phyloP scores from a whole-genome alignment of 1,139 yeast genomes.

The Candida sanyaensis region DNA sequence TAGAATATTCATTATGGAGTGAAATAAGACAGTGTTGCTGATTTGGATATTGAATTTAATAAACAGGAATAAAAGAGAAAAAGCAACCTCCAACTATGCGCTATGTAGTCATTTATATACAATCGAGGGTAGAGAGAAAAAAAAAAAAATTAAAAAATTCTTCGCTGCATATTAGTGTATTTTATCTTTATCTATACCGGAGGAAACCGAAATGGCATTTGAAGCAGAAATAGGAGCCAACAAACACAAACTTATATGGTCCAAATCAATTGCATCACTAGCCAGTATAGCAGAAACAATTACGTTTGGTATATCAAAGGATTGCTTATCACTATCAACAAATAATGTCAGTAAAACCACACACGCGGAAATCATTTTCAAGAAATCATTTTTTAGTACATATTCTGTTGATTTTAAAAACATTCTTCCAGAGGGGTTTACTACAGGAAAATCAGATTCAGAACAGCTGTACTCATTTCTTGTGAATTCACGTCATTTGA shows the following conservation, averaged over 20 bases:
- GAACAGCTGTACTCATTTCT: slow-evolving; percentile 38
- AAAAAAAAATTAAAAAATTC: neutral
- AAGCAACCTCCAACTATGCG: neutral
- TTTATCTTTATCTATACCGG: neutral
- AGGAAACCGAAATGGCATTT: slow-evolving; percentile 31
- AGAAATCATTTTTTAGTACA: slow-evolving; percentile 35
- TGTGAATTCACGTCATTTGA: slow-evolving; percentile 49
- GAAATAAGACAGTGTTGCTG: neutral
- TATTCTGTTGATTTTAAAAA: slow-evolving; percentile 33
- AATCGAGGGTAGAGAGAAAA: slow-evolving; percentile 1
- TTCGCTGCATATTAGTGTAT: neutral
- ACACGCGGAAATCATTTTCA: slow-evolving; percentile 42
- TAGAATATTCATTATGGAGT: slow-evolving; percentile 1
- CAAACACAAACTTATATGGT: slow-evolving; percentile 45
- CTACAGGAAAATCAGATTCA: slow-evolving; percentile 14
- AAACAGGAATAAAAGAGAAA: too few species aligned
- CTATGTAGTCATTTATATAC: neutral
- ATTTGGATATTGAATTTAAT: too few species aligned
- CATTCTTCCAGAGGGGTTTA: slow-evolving; percentile 31
- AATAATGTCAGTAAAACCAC: slow-evolving; percentile 48
- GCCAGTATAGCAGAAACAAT: slow-evolving; percentile 50
- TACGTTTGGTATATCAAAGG: slow-evolving; percentile 33
- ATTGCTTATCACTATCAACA: slow-evolving; percentile 37
- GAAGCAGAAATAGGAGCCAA: slow-evolving; percentile 41
- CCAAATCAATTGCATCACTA: slow-evolving; percentile 43